Conservation (phyloP, 192 early-diverging fungal species). For the Podila minutissima region DNA sequence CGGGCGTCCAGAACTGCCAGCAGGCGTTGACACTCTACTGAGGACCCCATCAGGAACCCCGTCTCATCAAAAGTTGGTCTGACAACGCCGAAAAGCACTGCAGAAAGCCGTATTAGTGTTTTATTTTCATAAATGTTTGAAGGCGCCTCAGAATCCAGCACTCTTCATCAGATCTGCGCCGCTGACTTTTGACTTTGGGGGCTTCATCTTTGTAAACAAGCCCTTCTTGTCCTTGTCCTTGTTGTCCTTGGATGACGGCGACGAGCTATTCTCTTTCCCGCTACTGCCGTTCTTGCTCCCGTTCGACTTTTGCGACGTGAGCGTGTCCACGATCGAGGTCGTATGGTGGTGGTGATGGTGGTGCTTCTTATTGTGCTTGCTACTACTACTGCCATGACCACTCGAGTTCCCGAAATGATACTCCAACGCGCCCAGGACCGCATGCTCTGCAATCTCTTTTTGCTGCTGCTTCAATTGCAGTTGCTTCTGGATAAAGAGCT, state of each 20-base stretch:
- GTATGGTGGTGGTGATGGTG: not conserved
- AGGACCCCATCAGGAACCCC: too few species aligned
- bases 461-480: constrained; percentile 2
- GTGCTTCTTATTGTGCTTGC: not conserved
- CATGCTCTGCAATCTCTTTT: not conserved
- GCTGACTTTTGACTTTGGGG: constrained; percentile 9
- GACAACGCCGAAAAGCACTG: too few species aligned
- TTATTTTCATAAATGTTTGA: not conserved
- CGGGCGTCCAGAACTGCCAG: too few species aligned
- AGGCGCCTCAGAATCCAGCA: constrained; percentile 11
- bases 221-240: constrained; percentile 16
- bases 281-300: not conserved
- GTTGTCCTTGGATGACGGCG: not conserved
- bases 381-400: not conserved
- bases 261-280: not conserved
- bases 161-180: constrained; percentile 26
- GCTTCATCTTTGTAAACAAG: constrained; percentile 14
- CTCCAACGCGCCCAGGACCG: not conserved
- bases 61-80: too few species aligned
- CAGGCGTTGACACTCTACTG: too few species aligned
- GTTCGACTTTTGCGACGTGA: not conserved
- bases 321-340: not conserved
- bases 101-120: too few species aligned
- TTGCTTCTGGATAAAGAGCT: constrained; percentile 7
- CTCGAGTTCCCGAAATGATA: constrained; percentile 1